phyloP scores from a whole-genome alignment of 2,329 filamentous ascomycete species.

The Elsinoe necatrix region DNA sequence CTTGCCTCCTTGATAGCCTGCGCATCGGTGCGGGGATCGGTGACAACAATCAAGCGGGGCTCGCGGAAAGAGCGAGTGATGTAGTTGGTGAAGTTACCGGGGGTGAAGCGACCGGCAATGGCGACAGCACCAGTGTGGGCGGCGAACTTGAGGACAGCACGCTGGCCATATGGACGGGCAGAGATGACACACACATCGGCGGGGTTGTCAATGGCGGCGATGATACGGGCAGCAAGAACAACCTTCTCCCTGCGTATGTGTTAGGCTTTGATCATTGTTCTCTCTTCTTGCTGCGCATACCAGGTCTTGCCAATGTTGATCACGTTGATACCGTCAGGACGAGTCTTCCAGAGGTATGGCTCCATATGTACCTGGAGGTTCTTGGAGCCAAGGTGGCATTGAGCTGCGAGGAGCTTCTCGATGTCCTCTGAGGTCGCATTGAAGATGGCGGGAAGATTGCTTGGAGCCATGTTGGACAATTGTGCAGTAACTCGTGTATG shows the following conservation, averaged over 20 bases:
- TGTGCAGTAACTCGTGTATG: not conserved
- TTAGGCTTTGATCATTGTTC: conserved; percentile 15
- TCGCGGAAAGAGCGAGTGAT: conserved; percentile 99
- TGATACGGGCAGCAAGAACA: conserved; percentile 96
- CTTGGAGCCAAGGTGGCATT: conserved; percentile 95
- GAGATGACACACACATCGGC: conserved; percentile 99
- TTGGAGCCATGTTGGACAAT: conserved; percentile 75
- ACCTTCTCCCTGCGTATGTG: conserved; percentile 81
- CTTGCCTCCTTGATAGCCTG: conserved; percentile 99
- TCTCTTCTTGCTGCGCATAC: conserved; percentile 46
- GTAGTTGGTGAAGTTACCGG: conserved; percentile 99
- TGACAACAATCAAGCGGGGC: conserved; percentile 98
- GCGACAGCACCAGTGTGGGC: conserved; percentile 94
- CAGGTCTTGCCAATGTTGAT: conserved; percentile 99
- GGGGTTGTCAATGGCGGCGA: conserved; percentile 98
- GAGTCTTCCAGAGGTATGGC: conserved; percentile 99
- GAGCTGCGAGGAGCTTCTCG: conserved; percentile 97
- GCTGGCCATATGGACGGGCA: conserved; percentile 98
- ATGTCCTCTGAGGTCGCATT: conserved; percentile 97
- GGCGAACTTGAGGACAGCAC: conserved; percentile 99
- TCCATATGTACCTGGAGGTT: conserved; percentile 99
- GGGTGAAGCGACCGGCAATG: conserved; percentile 99
- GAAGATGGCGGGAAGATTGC: conserved; percentile 89
- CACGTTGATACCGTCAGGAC: conserved; percentile 95
- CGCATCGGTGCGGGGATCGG: conserved; percentile 97